Conservation (phyloP, 306 rosid species). For the Calophaca sinica region DNA sequence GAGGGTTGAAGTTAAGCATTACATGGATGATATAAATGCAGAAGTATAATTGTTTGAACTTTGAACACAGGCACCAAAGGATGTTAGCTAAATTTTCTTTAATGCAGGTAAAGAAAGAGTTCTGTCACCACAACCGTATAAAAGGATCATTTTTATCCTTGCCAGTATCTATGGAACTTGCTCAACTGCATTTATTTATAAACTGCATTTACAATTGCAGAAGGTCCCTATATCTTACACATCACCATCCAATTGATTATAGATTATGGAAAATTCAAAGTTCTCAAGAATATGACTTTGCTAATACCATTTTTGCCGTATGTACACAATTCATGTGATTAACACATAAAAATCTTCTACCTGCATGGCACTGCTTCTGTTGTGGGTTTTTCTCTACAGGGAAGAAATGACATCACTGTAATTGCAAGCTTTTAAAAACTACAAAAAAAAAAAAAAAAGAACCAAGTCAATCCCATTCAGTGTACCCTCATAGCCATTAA, state of each 20-base stretch:
- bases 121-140: neutral
- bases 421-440: no score
- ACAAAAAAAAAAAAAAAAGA: neutral
- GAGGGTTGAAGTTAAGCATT: conserved; percentile 4
- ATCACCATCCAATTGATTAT: neutral
- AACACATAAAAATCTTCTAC: neutral
- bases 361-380: conserved; percentile 4
- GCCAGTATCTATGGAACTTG: neutral
- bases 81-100: neutral
- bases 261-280: neutral
- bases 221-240: neutral
- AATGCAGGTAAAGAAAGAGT: neutral
- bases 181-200: conserved; percentile 4
- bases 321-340: neutral
- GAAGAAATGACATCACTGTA: neutral
- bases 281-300: conserved; percentile 19
- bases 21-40: neutral
- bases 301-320: neutral
- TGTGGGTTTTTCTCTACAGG: neutral
- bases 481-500: conserved; percentile 3
- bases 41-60: neutral
- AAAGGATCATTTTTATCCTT: neutral
- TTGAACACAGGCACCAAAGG: neutral
- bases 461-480: neutral
- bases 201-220: neutral